phyloP scores from a whole-genome alignment of 148 eudicot genomes.

The Cornus florida region DNA sequence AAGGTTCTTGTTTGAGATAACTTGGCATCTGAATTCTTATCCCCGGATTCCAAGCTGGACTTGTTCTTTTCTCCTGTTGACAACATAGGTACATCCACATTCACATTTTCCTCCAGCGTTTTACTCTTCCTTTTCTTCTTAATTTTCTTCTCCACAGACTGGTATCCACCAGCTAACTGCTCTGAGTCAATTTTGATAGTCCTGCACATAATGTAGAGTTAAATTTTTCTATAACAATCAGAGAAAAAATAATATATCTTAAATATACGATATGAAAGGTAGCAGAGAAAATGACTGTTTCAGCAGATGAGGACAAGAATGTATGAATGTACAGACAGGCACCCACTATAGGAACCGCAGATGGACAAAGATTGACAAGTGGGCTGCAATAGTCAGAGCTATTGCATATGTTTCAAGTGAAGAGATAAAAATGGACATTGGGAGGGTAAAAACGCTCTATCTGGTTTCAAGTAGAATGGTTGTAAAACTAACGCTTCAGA shows the following conservation, averaged over 20 bases:
- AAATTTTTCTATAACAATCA: neutral
- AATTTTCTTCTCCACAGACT: slow-evolving; percentile 34
- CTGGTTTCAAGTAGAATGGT: neutral
- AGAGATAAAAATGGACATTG: neutral
- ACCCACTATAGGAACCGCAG: neutral
- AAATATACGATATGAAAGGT: neutral
- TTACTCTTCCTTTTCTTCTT: slow-evolving; percentile 53
- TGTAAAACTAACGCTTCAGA: neutral
- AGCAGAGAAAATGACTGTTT: neutral
- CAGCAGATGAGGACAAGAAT: neutral
- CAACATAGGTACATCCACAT: slow-evolving; percentile 6
- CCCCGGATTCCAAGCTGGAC: slow-evolving; percentile 11
- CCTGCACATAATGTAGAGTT: slow-evolving; percentile 25
- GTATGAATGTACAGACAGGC: neutral
- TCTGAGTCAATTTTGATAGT: slow-evolving; percentile 14
- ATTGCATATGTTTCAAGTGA: neutral
- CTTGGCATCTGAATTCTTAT: slow-evolving; percentile 14
- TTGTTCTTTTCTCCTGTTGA: slow-evolving; percentile 10
- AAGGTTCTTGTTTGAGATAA: slow-evolving; percentile 31
- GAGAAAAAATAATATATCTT: neutral
- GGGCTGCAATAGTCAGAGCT: neutral
- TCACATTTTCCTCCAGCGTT: slow-evolving; percentile 16
- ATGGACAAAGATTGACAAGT: neutral
- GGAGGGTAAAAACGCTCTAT: neutral
- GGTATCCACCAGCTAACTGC: slow-evolving; percentile 25